These are phyloP conservation scores for Papiliotrema terrestris DNA, from an alignment of 1,284 basidiomycete species.

Conservation along the genomic window DNA sequence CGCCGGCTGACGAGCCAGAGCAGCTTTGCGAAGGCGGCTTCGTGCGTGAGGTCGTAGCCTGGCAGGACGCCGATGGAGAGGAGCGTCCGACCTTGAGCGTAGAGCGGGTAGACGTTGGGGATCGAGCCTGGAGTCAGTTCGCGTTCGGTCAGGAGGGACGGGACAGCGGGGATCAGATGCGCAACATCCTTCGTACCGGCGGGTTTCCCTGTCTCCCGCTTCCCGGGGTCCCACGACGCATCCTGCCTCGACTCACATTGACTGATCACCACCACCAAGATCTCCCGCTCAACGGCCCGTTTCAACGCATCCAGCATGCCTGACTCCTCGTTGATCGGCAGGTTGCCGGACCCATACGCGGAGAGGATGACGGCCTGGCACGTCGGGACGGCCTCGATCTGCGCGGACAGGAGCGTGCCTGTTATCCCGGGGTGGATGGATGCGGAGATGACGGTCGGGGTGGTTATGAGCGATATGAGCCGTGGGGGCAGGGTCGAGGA, in stretches of 20 bases:
- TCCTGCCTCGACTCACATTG: slow-evolving; percentile 27
- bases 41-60: slow-evolving; percentile 46
- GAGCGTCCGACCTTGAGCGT: slow-evolving; percentile 41
- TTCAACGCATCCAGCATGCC: slow-evolving; percentile 36
- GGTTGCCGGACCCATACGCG: slow-evolving; percentile 42
- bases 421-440: slow-evolving; percentile 41
- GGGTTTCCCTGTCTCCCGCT: not conserved
- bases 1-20: slow-evolving; percentile 40
- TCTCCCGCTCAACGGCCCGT: slow-evolving; percentile 37
- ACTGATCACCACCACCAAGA: slow-evolving; percentile 45
- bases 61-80: slow-evolving; percentile 36
- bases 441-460: slow-evolving; percentile 32
- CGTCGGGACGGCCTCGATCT: slow-evolving; percentile 39
- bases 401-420: slow-evolving; percentile 38
- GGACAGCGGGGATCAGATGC: too few relatives aligned
- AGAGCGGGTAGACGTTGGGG: slow-evolving; percentile 45
- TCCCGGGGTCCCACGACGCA: not conserved
- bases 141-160: too few relatives aligned
- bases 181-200: too few relatives aligned
- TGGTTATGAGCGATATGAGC: slow-evolving; percentile 28
- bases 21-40: slow-evolving; percentile 46
- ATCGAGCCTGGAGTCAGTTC: slow-evolving; percentile 25
- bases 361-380: slow-evolving; percentile 43
- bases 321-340: slow-evolving; percentile 35
- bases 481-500: slow-evolving; percentile 24